Conservation (phyloP, 768 basidiomycete species). For the Coprinopsis marcescibilis region DNA sequence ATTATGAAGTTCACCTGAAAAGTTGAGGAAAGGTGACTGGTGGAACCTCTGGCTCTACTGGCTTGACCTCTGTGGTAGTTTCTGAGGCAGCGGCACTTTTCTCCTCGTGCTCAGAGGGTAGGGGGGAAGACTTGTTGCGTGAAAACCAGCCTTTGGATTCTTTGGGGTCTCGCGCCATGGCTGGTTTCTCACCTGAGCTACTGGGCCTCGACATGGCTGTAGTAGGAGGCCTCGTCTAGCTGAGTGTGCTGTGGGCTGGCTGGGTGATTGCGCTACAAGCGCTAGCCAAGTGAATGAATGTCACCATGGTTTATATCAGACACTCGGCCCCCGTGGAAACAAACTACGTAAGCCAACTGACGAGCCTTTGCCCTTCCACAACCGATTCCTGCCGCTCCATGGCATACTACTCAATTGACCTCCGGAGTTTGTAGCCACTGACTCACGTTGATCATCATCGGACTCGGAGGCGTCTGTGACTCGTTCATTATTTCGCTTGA, state of each 20-base stretch:
- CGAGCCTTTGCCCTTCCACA: too few species aligned
- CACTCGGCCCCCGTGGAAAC: too few species aligned
- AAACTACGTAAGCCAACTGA: too few species aligned
- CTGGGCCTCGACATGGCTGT: constrained; percentile 38
- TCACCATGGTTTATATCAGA: too few species aligned
- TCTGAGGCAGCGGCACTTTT: neutral
- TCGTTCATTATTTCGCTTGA: too few species aligned
- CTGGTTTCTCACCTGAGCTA: constrained; percentile 44
- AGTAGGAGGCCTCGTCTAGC: neutral
- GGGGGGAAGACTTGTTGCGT: constrained; percentile 25
- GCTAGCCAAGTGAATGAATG: neutral
- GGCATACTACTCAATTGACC: too few species aligned
- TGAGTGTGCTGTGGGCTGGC: neutral
- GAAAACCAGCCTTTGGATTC: constrained; percentile 35
- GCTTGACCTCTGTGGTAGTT: constrained; percentile 21
- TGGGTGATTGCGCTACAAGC: too few species aligned
- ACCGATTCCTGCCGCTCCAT: too few species aligned
- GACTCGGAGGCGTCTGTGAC: too few species aligned
- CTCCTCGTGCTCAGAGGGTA: constrained; percentile 19
- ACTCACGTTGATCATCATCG: too few species aligned
- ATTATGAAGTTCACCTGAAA: constrained; percentile 42
- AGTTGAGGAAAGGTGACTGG: constrained; percentile 39
- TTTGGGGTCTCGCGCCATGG: constrained; percentile 24
- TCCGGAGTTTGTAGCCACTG: too few species aligned
- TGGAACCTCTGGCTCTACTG: constrained; percentile 22